phyloP scores from a whole-genome alignment of 805 yeast species.

The Zygotorulaspora florentina region DNA sequence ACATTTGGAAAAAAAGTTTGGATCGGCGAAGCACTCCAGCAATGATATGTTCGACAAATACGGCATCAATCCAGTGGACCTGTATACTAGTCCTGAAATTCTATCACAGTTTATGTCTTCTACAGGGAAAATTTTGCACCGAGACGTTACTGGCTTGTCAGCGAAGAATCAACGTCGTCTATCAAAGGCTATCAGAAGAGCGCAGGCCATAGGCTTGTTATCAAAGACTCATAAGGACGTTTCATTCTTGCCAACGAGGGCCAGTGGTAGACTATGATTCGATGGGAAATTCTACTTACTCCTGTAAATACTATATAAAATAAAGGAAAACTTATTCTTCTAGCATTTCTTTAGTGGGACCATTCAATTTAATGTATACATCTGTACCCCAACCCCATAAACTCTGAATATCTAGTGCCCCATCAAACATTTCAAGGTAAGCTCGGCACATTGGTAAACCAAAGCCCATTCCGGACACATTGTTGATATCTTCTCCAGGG shows the following conservation, averaged over 20 bases:
- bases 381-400: slow-evolving; percentile 78
- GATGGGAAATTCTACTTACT: not conserved
- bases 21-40: slow-evolving; percentile 23
- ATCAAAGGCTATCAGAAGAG: slow-evolving; percentile 73
- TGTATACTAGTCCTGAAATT: slow-evolving; percentile 67
- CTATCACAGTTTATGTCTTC: slow-evolving; percentile 61
- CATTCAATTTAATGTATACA: slow-evolving; percentile 54
- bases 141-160: slow-evolving; percentile 65
- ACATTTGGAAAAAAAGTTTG: slow-evolving; percentile 44
- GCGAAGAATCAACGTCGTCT: slow-evolving; percentile 64
- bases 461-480: slow-evolving; percentile 93
- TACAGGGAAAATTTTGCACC: slow-evolving; percentile 73
- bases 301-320: slow-evolving; percentile 14
- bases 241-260: slow-evolving; percentile 39
- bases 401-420: slow-evolving; percentile 62
- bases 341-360: slow-evolving; percentile 22
- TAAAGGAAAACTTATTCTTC: slow-evolving; percentile 1
- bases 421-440: slow-evolving; percentile 70
- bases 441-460: slow-evolving; percentile 84
- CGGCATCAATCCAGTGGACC: slow-evolving; percentile 63
- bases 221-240: slow-evolving; percentile 68
- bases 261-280: slow-evolving; percentile 15
- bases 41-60: slow-evolving; percentile 41
- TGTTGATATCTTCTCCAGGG: slow-evolving; percentile 64
- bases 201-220: slow-evolving; percentile 74